Conservation (phyloP, 768 basidiomycete genomes). For the Kwoniella newhampshirensis region DNA sequence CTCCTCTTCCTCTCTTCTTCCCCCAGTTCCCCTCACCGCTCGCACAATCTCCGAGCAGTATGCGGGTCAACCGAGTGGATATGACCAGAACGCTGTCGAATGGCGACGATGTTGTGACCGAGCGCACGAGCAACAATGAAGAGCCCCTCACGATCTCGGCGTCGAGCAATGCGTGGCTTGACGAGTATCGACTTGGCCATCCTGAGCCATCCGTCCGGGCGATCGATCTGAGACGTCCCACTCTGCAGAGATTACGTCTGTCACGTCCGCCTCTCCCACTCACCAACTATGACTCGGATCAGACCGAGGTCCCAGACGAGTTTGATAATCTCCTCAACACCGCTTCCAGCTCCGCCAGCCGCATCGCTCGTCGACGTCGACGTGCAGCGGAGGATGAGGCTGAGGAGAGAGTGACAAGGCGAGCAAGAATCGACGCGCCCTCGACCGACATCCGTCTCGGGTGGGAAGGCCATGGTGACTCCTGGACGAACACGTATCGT, state of each 20-base stretch:
- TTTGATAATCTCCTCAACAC: slow-evolving; percentile 13
- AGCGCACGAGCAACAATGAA: background rate
- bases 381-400: slow-evolving; percentile 1
- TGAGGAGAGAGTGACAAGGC: background rate
- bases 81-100: background rate
- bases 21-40: slow-evolving; percentile 2
- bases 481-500: background rate
- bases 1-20: background rate
- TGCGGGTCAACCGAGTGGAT: background rate
- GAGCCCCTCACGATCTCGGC: slow-evolving; percentile 2
- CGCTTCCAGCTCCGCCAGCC: background rate
- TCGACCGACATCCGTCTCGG: too few species aligned
- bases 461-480: background rate
- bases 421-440: background rate
- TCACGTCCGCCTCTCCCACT: background rate
- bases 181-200: slow-evolving; percentile 7
- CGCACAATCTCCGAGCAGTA: slow-evolving; percentile 6
- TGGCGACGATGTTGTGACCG: background rate
- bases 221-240: background rate
- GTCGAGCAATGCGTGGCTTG: slow-evolving; percentile 13
- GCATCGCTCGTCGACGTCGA: background rate
- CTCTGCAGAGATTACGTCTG: background rate
- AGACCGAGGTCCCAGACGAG: slow-evolving; percentile 10
- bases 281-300: slow-evolving; percentile 4
- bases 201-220: background rate